Conservation (phyloP, 1,284 basidiomycete genomes). For the Ceratobasidium sp. region DNA sequence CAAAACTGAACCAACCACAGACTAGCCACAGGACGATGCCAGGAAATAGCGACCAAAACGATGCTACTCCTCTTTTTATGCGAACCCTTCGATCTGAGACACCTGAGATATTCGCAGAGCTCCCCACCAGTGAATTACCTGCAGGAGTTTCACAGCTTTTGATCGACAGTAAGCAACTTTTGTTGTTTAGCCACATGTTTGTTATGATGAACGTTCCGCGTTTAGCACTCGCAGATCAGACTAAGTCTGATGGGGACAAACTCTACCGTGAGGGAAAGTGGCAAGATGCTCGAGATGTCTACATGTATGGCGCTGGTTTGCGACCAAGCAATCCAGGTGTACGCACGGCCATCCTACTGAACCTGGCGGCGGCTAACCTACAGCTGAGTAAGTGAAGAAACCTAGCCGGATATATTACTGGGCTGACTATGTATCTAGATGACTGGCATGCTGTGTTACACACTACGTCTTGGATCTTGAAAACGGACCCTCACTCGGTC, state of each 20-base stretch:
- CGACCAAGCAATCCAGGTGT: not conserved
- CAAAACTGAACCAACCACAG: no score
- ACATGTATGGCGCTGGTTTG: not conserved
- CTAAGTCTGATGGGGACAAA: slow-evolving; percentile 3
- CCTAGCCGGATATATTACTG: not conserved
- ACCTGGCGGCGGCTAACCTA: slow-evolving; percentile 1
- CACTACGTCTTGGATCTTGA: not conserved
- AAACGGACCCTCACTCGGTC: not conserved
- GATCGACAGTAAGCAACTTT: not conserved
- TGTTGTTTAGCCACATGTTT: not conserved
- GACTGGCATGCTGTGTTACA: not conserved
- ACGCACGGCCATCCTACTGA: not conserved
- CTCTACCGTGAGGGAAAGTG: not conserved
- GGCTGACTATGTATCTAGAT: not conserved
- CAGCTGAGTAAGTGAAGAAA: not conserved
- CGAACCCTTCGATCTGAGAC: not conserved
- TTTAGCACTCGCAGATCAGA: not conserved
- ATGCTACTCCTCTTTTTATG: slow-evolving; percentile 14
- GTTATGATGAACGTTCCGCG: not conserved
- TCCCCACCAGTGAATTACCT: not conserved
- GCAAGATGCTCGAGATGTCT: slow-evolving; percentile 23
- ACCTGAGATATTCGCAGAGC: not conserved
- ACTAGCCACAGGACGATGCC: no score
- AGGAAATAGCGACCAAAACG: not conserved
- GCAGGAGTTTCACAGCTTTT: not conserved